phyloP scores from a whole-genome alignment of 805 yeast species.

The Cephaloascus albidus region DNA sequence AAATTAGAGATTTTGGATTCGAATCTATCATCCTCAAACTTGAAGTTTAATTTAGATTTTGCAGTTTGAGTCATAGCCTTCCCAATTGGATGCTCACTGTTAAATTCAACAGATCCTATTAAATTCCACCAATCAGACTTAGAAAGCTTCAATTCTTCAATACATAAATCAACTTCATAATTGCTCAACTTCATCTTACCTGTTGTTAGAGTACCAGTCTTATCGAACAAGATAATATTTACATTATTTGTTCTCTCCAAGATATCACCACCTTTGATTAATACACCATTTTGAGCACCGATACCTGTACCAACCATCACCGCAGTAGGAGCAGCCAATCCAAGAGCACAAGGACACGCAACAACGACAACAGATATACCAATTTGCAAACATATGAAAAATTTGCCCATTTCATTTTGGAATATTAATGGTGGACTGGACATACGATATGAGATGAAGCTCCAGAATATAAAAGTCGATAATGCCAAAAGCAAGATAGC shows the following conservation, averaged over 20 bases:
- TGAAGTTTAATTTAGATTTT: constrained; percentile 13
- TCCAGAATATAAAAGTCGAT: constrained; percentile 45
- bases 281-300: constrained; percentile 82
- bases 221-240: constrained; percentile 73
- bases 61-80: constrained; percentile 46
- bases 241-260: constrained; percentile 65
- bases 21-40: constrained; percentile 23
- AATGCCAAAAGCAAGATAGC: constrained; percentile 52
- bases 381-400: constrained; percentile 63
- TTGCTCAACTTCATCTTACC: constrained; percentile 56
- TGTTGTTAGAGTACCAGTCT: constrained; percentile 89
- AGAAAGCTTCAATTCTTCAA: constrained; percentile 2
- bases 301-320: constrained; percentile 98
- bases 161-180: constrained; percentile 8
- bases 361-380: constrained; percentile 92
- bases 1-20: constrained; percentile 20
- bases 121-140: constrained; percentile 38
- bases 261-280: constrained; percentile 89
- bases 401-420: constrained; percentile 39
- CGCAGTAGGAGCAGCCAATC: constrained; percentile 97
- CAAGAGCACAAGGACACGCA: constrained; percentile 98
- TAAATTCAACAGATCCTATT: constrained; percentile 50
- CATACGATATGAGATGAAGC: constrained; percentile 20
- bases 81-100: constrained; percentile 87
- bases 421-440: constrained; percentile 19